Base-by-base conservation (phyloP, 139 green algal genomes). In the Axilococcus clingmanii region DNA sequence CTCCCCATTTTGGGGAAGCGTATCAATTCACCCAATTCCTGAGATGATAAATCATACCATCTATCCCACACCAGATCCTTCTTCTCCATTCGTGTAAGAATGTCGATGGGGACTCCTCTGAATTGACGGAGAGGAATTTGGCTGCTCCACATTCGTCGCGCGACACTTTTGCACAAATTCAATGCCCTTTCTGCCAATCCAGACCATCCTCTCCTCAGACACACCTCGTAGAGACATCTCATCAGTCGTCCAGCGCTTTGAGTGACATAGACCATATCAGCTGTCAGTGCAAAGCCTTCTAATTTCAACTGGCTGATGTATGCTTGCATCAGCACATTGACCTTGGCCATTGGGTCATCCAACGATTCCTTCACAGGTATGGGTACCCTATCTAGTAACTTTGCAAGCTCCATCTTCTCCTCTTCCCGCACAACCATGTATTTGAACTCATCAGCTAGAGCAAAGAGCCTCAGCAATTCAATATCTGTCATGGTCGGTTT, bases 361-460 rank as follows among this genome's bases (percentile, higher is more conserved):
- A 98, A 74, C 40, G 31, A 61, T 70, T 99, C 91, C 76, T 99
- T 99, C 20, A 99, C 81, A 19, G 91, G 91, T 40, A 99, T 94
- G 54, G 91, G 91, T 54, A 99, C 91, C 2, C 91, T 71, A 56
- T 99, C 92, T 43, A 97, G 77, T 60, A 99, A 77, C 76, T 96
- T 97, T 40, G 84, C 90, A 53, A 99, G 77, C 80, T 98, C 90
- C 53, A 95, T 50, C 79, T 98, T 98, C 78, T 98, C 91, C 65
- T 98, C 91, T 59, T 97, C 89, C 2, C 90, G 69, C 48, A 97
- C 91, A 16, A 84, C 54, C 61, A 95, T 79, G 74, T 84, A 82
- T 45, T 79, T 77, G 68, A 86, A 77, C 46, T 97, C 89, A 42
- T 97, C 89, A 0, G 78, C 78, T 45, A 92, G 61, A 16, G 68